These are phyloP conservation scores for Jatropha multifida DNA, from an alignment of 441 rosid species.

Conservation along the genomic window DNA sequence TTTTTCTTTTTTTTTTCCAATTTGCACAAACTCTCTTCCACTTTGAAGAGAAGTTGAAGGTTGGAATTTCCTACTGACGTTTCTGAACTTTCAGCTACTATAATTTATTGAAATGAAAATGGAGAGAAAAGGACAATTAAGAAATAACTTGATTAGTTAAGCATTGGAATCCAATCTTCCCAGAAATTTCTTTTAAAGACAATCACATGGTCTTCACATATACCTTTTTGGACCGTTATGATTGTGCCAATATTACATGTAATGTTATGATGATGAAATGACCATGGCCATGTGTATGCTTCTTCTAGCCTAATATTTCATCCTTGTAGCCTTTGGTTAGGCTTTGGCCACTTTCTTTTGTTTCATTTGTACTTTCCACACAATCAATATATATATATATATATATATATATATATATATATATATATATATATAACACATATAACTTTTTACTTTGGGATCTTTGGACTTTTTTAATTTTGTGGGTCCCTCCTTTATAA, in stretches of 20 bases:
- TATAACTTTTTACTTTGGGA: background rate
- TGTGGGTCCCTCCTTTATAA: background rate
- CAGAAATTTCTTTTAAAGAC: slow-evolving; percentile 4
- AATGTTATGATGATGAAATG: background rate
- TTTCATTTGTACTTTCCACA: background rate
- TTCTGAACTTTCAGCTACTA: too few relatives aligned
- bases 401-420: too few relatives aligned
- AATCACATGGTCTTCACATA: background rate
- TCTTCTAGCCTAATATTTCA: too few relatives aligned
- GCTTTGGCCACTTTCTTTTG: background rate
- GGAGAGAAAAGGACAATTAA: background rate
- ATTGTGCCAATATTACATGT: background rate
- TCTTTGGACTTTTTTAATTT: background rate
- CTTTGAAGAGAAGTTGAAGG: too few relatives aligned
- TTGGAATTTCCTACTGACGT: too few relatives aligned
- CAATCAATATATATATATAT: background rate
- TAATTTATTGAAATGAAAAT: background rate
- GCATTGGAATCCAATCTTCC: background rate
- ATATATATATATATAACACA: background rate
- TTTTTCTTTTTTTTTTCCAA: too few relatives aligned
- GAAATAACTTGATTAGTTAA: background rate
- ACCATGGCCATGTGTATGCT: background rate
- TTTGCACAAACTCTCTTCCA: too few relatives aligned
- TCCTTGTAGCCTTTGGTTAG: background rate
- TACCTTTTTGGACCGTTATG: background rate